These are phyloP conservation scores for Articulospora tetracladia DNA, from an alignment of 495 filamentous ascomycete genomes.

Conservation along the genomic window DNA sequence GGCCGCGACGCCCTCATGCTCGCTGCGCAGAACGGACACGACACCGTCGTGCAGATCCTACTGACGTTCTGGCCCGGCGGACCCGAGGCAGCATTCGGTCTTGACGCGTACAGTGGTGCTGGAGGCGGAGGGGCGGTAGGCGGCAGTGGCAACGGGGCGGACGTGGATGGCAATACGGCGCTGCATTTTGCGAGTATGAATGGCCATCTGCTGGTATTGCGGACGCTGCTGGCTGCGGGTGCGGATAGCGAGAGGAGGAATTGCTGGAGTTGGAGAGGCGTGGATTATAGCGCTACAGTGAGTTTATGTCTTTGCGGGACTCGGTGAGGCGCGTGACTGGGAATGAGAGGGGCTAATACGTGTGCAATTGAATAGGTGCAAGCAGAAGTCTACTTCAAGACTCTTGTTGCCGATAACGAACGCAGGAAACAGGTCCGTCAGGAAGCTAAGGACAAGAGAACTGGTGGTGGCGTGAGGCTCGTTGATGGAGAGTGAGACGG, in stretches of 20 bases:
- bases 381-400: conserved; percentile 27
- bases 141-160: conserved; percentile 22
- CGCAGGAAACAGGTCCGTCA: conserved; percentile 30
- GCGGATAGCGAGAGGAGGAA: conserved; percentile 64
- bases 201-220: conserved; percentile 68
- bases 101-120: neutral
- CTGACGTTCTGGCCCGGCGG: conserved; percentile 48
- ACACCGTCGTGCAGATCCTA: conserved; percentile 56
- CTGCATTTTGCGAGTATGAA: conserved; percentile 65
- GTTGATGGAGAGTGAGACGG: conserved; percentile 14
- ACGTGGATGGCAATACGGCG: conserved; percentile 70
- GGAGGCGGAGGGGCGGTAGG: neutral
- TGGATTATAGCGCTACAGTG: conserved; percentile 64
- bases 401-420: conserved; percentile 30
- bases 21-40: conserved; percentile 50
- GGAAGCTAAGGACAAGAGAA: conserved; percentile 29
- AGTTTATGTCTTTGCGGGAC: conserved; percentile 16
- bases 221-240: conserved; percentile 65
- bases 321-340: conserved; percentile 31
- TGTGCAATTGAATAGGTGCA: conserved; percentile 21
- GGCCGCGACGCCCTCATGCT: conserved; percentile 57
- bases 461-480: conserved; percentile 24
- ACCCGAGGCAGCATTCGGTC: conserved; percentile 16
- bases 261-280: conserved; percentile 66
- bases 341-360: conserved; percentile 17